These are phyloP conservation scores for Podaxis sp. DNA, from an alignment of 768 basidiomycete genomes.

Conservation along the genomic window DNA sequence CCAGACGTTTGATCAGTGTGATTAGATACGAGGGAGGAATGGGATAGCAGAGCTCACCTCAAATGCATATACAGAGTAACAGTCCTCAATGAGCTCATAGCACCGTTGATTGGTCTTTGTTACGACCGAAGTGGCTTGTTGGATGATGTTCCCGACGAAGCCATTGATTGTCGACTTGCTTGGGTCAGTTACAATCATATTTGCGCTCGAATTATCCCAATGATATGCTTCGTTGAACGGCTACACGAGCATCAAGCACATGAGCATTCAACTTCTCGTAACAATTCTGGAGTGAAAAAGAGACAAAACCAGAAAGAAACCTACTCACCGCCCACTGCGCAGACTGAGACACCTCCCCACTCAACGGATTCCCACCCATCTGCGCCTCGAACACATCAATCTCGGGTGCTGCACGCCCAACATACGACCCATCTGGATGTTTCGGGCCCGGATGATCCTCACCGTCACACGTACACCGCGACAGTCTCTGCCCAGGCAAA, in stretches of 20 bases:
- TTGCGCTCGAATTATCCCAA: conserved; percentile 60
- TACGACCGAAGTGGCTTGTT: conserved; percentile 77
- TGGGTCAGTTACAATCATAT: conserved; percentile 53
- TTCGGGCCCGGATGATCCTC: conserved; percentile 82
- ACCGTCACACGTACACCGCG: conserved; percentile 75
- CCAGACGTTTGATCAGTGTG: neutral
- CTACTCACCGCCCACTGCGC: conserved; percentile 69
- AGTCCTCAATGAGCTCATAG: conserved; percentile 56
- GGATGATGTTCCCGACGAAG: conserved; percentile 66
- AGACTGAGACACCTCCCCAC: conserved; percentile 76
- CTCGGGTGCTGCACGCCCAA: conserved; percentile 80
- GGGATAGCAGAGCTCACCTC: conserved; percentile 40
- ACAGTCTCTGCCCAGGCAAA: conserved; percentile 76
- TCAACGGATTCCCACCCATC: conserved; percentile 38
- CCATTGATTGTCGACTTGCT: conserved; percentile 54
- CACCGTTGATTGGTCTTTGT: conserved; percentile 65
- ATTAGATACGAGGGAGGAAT: neutral
- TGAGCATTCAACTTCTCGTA: conserved; percentile 3
- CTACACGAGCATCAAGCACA: conserved; percentile 26
- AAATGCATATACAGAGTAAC: conserved; percentile 75
- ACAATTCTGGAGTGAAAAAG: conserved; percentile 14
- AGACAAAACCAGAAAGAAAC: neutral
- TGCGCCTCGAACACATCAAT: conserved; percentile 88
- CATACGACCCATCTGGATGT: conserved; percentile 65
- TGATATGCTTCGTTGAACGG: conserved; percentile 72